A percentile compares a stretch with the other conserved stretches of the same genome.
These are phyloP conservation scores for Aspergillus eucalypticola DNA, from an alignment of 2,329 filamentous ascomycete genomes.

Conservation along the genomic window DNA sequence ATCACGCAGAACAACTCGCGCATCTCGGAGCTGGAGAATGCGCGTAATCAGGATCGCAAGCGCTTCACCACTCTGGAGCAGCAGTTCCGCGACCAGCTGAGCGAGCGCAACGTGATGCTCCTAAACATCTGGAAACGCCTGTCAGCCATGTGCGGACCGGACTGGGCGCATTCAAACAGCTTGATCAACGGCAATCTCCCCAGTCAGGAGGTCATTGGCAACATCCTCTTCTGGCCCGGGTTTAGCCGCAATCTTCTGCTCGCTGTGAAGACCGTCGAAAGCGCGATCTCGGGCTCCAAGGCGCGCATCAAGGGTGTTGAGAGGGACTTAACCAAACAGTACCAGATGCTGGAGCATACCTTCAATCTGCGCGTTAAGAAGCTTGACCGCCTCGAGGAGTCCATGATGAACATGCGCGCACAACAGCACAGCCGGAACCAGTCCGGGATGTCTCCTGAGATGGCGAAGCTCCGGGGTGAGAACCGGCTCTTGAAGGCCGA, in stretches of 20 bases:
- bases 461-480: slow-evolving; percentile 60
- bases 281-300: slow-evolving; percentile 74
- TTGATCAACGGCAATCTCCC: slow-evolving; percentile 86
- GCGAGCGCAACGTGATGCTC: slow-evolving; percentile 84
- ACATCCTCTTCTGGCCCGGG: slow-evolving; percentile 71
- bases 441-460: slow-evolving; percentile 51
- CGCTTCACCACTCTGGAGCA: slow-evolving; percentile 74
- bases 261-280: slow-evolving; percentile 84
- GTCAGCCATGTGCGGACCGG: slow-evolving; percentile 79
- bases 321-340: slow-evolving; percentile 85
- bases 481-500: slow-evolving; percentile 63
- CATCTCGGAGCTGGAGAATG: slow-evolving; percentile 82
- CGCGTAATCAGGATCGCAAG: slow-evolving; percentile 73
- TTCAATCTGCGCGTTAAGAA: slow-evolving; percentile 79
- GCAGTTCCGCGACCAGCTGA: slow-evolving; percentile 80
- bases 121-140: slow-evolving; percentile 88
- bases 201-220: slow-evolving; percentile 80
- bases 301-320: slow-evolving; percentile 81
- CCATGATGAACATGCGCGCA: slow-evolving; percentile 64
- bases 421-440: slow-evolving; percentile 32
- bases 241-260: slow-evolving; percentile 88
- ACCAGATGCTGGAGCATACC: slow-evolving; percentile 78
- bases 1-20: slow-evolving; percentile 82
- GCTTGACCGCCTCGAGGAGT: slow-evolving; percentile 80
- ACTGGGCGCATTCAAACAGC: slow-evolving; percentile 88